phyloP scores from a whole-genome alignment of 1,139 yeast genomes.

The Kluyveromyces sp. region DNA sequence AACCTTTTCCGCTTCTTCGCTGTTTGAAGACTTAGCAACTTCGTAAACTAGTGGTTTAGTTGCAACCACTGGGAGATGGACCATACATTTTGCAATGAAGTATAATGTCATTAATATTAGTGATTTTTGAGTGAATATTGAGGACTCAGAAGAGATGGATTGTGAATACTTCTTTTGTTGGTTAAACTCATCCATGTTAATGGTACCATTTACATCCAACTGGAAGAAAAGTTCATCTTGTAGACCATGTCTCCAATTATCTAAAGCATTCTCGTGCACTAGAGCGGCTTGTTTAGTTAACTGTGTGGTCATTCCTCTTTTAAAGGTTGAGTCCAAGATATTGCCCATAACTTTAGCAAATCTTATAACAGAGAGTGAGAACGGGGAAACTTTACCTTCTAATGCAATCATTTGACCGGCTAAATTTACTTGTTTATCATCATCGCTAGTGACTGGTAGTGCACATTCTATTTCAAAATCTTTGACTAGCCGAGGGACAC shows the following conservation, averaged over 20 bases:
- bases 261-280: slow-evolving; percentile 61
- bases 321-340: slow-evolving; percentile 59
- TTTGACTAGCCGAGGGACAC: slow-evolving; percentile 72
- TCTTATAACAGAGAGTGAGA: slow-evolving; percentile 58
- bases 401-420: slow-evolving; percentile 29
- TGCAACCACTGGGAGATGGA: slow-evolving; percentile 70
- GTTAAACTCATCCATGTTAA: slow-evolving; percentile 21
- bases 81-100: slow-evolving; percentile 71
- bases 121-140: slow-evolving; percentile 31
- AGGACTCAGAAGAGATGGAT: slow-evolving; percentile 26
- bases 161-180: slow-evolving; percentile 17
- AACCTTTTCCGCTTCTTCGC: slow-evolving; percentile 20
- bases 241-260: slow-evolving; percentile 70
- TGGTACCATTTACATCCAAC: slow-evolving; percentile 53
- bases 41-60: slow-evolving; percentile 25
- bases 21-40: slow-evolving; percentile 1
- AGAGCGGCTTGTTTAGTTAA: slow-evolving; percentile 32
- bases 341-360: slow-evolving; percentile 68
- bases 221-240: slow-evolving; percentile 58
- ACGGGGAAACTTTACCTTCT: slow-evolving; percentile 60
- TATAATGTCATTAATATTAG: slow-evolving; percentile 49
- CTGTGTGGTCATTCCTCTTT: slow-evolving; percentile 40
- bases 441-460: slow-evolving; percentile 61
- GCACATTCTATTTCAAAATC: slow-evolving; percentile 85
- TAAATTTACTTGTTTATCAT: slow-evolving; percentile 41